phyloP scores from a whole-genome alignment of 768 basidiomycete species.

The Mycena polygramma region DNA sequence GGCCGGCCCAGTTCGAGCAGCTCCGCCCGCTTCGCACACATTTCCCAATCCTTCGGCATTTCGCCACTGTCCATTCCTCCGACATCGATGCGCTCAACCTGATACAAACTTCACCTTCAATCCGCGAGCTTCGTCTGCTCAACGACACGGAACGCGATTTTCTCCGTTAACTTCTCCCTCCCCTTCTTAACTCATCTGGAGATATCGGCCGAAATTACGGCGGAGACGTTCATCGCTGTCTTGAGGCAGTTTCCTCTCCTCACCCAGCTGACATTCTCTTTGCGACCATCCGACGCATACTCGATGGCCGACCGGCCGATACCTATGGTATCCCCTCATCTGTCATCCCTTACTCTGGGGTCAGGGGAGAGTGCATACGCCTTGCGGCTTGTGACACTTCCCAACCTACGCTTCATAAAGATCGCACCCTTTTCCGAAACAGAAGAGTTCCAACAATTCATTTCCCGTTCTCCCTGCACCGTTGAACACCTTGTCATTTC shows the following conservation, averaged over 20 bases:
- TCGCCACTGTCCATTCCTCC: not conserved
- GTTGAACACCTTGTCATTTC: constrained; percentile 6
- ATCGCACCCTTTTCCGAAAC: not conserved
- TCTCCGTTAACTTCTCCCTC: too few relatives aligned
- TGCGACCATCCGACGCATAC: too few relatives aligned
- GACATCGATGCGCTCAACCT: not conserved
- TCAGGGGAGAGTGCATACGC: not conserved
- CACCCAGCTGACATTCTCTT: too few relatives aligned
- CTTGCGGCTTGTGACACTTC: constrained; percentile 5
- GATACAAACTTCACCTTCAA: not conserved
- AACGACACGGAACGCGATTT: too few relatives aligned
- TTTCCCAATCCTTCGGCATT: constrained; percentile 15
- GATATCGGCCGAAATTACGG: too few relatives aligned
- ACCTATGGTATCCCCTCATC: not conserved
- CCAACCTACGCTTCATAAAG: not conserved
- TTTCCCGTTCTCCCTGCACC: constrained; percentile 14
- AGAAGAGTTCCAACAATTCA: not conserved
- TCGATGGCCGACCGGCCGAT: not conserved
- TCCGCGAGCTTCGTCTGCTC: too few relatives aligned
- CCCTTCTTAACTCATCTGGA: too few relatives aligned
- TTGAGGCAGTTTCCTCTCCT: too few relatives aligned
- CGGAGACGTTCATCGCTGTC: too few relatives aligned
- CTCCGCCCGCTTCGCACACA: too few relatives aligned
- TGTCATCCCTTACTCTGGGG: not conserved
- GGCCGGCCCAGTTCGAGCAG: too few relatives aligned